phyloP scores from a whole-genome alignment of 148 eudicot genomes.

The Chenopodium suecicum region DNA sequence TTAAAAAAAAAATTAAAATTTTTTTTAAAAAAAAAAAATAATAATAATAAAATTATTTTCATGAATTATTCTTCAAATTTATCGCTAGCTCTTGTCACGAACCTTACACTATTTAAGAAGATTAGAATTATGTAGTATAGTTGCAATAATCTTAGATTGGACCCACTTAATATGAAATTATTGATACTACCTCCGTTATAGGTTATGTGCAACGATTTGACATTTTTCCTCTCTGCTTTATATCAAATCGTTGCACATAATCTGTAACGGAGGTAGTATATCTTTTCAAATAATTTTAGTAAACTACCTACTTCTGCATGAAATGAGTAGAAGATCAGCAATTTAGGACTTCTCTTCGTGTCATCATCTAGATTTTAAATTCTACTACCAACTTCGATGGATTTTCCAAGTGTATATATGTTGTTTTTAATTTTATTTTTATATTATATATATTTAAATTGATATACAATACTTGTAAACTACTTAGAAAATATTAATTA shows the following conservation, averaged over 20 bases:
- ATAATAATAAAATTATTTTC: too few relatives aligned
- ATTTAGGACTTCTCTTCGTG: constrained; percentile 1
- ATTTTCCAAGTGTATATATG: not conserved
- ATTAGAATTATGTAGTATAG: not conserved
- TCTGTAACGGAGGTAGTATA: too few relatives aligned
- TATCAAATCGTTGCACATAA: too few relatives aligned
- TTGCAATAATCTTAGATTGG: not conserved
- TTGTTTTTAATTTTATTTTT: not conserved
- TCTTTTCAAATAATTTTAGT: not conserved
- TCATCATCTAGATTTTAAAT: not conserved
- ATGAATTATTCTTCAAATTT: not conserved
- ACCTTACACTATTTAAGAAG: not conserved
- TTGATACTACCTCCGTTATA: not conserved
- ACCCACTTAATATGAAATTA: not conserved
- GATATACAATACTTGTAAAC: too few relatives aligned
- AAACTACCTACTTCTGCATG: constrained; percentile 1
- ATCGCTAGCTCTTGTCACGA: too few relatives aligned
- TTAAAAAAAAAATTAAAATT: too few relatives aligned
- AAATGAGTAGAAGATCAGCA: constrained; percentile 6
- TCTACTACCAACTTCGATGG: not conserved
- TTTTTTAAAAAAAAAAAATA: too few relatives aligned
- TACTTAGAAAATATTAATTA: too few relatives aligned
- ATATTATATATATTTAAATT: too few relatives aligned
- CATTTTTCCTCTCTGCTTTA: too few relatives aligned
- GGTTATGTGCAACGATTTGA: too few relatives aligned